phyloP scores from a whole-genome alignment of 2,329 filamentous ascomycete species.

The Verticillium dahliae region DNA sequence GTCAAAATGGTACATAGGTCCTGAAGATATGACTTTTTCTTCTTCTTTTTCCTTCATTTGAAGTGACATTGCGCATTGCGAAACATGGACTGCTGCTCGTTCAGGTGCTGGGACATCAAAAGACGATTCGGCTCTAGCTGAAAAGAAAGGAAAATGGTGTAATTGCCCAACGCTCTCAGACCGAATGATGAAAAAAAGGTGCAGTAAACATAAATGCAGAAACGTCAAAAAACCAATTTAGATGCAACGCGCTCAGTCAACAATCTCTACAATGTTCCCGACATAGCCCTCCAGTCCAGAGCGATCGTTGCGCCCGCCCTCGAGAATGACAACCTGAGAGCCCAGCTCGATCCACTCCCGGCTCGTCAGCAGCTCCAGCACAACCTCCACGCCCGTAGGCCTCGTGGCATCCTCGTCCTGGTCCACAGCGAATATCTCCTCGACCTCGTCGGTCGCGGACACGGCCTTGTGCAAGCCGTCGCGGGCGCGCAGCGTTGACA shows the following conservation, averaged over 20 bases:
- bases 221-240: too few species aligned
- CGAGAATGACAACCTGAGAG: constrained; percentile 63
- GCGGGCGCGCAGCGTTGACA: constrained; percentile 24
- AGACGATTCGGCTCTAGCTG: background rate
- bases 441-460: constrained; percentile 34
- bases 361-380: constrained; percentile 61
- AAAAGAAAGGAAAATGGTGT: background rate
- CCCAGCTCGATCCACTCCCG: constrained; percentile 70
- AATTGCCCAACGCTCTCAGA: background rate
- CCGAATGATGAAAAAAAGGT: constrained; percentile 8
- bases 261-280: constrained; percentile 57
- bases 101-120: background rate
- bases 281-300: constrained; percentile 67
- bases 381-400: constrained; percentile 32
- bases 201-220: constrained; percentile 5
- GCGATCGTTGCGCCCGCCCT: constrained; percentile 61
- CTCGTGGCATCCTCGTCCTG: constrained; percentile 29
- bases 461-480: constrained; percentile 7
- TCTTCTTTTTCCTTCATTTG: too few species aligned
- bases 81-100: background rate
- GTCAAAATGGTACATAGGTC: background rate
- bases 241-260: constrained; percentile 33
- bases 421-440: constrained; percentile 47
- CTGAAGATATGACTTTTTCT: background rate
- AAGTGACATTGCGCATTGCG: background rate